Evolutionary conservation across 805 yeast species (phyloP), one percentile per base, ranked within the genome.

Genomic region (Starmera amethionina): DNA sequence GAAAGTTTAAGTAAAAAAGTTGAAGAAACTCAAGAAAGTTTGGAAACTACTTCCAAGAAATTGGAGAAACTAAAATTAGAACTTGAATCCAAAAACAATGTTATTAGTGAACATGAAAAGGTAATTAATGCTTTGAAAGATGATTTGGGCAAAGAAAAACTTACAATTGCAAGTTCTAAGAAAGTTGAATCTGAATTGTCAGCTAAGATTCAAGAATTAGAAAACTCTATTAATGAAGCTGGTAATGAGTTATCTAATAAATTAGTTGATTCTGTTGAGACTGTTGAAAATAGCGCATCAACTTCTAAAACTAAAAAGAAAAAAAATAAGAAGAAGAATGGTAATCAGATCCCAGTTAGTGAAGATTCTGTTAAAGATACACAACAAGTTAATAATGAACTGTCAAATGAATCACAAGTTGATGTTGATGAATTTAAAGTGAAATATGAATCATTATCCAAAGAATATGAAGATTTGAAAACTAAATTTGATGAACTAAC

Each of bases 321-420:
- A 14, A 42, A 37, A 29, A 44, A 42, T 19, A 36, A 38, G n/a
- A 29, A 30, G 10, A 45, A 9, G 5, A 12, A 12, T 16, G 35
- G 42, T 22, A 16, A 40, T 19, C 36, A 37, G 35, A 8, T 29
- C 9, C 22, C 34, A 30, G 30, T 36, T 9, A 34, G 34, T n/a
- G 42, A 36, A 16, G 46, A 39, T 34, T 47, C 52, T 7, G 43
- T 52, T 25, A 49, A 53, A 49, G 50, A 49, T 36, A 48, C 59
- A 30, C 46, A 57, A 38, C 45, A 49, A 36, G n/a, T 42, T 32
- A 42, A 40, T 39, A 36, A 30, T 7, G 42, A 40, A 12, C 7
- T 32, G 2, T 22, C 8, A 29, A 29, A 35, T 9, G 8, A 12
- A 9, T 10, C 27, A 5, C 5, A 12, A 5, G 5, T 12, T n/a